These are phyloP conservation scores for Mariannaea elegans DNA, from an alignment of 2,329 filamentous ascomycete genomes.

Conservation along the genomic window DNA sequence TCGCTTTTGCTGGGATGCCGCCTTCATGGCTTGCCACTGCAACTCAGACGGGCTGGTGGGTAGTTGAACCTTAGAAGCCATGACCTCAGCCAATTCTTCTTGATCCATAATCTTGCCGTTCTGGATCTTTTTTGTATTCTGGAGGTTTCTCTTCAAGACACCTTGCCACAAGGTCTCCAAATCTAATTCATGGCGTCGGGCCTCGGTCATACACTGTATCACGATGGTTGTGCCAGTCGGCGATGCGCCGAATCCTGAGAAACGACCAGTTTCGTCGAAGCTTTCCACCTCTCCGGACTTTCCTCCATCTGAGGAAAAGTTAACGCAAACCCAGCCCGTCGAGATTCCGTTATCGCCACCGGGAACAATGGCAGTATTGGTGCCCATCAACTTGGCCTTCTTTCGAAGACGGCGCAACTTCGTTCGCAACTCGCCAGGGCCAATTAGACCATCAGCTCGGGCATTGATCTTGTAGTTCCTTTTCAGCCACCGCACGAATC, in stretches of 20 bases:
- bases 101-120: conserved; percentile 36
- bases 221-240: conserved; percentile 61
- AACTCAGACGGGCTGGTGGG: conserved; percentile 41
- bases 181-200: conserved; percentile 60
- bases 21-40: conserved; percentile 48
- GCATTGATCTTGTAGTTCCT: conserved; percentile 76
- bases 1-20: conserved; percentile 46
- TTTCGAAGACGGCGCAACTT: conserved; percentile 84
- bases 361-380: conserved; percentile 70
- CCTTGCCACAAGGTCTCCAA: conserved; percentile 63
- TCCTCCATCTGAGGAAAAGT: conserved; percentile 76
- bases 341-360: conserved; percentile 84
- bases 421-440: conserved; percentile 89
- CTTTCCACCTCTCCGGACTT: conserved; percentile 55
- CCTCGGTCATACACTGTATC: conserved; percentile 66
- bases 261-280: conserved; percentile 60
- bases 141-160: conserved; percentile 48
- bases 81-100: conserved; percentile 41
- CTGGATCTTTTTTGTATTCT: conserved; percentile 42
- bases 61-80: conserved; percentile 46
- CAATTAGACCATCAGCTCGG: conserved; percentile 86
- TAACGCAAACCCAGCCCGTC: conserved; percentile 96
- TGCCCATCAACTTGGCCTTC: conserved; percentile 82
- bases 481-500: conserved; percentile 87
- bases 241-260: conserved; percentile 79